Evolutionary conservation across 257 asterid species (phyloP).

Genomic region (Linderniella brevidens): DNA sequence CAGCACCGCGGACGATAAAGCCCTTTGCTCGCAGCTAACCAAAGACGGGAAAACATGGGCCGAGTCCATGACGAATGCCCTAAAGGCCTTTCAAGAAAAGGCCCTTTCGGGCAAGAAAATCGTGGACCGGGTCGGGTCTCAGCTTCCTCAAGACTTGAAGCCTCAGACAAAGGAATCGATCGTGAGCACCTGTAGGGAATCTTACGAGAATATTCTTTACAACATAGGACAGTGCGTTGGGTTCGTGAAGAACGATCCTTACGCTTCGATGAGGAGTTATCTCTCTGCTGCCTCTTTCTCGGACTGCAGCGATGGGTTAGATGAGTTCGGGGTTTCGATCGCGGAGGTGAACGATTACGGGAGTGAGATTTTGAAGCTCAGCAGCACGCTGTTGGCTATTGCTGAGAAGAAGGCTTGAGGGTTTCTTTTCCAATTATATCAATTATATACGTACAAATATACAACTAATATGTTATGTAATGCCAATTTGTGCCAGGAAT

Average conservation of each 20-base stretch:
- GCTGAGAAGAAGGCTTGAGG: background rate
- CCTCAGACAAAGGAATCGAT: background rate
- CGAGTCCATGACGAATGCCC: conserved; percentile 5
- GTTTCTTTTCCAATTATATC: too few species aligned
- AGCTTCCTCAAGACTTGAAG: background rate
- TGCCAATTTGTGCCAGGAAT: too few species aligned
- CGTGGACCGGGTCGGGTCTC: background rate
- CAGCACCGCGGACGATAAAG: background rate
- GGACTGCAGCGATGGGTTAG: conserved; percentile 4
- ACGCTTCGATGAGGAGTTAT: background rate
- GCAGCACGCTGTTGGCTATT: background rate
- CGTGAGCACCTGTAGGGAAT: background rate
- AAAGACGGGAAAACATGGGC: background rate
- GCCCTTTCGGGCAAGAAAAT: background rate
- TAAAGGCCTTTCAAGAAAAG: background rate
- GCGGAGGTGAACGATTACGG: conserved; percentile 2
- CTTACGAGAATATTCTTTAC: background rate
- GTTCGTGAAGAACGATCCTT: conserved; percentile 3
- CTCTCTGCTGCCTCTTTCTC: conserved; percentile 1
- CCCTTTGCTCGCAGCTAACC: conserved; percentile 1
- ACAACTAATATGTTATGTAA: too few species aligned
- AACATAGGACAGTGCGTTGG: background rate
- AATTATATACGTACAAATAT: too few species aligned
- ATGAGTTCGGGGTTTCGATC: background rate
- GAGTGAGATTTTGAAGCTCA: background rate